These are phyloP conservation scores for Conticribra guillardii DNA, from an alignment of 108 stramenopile species.

Conservation along the genomic window DNA sequence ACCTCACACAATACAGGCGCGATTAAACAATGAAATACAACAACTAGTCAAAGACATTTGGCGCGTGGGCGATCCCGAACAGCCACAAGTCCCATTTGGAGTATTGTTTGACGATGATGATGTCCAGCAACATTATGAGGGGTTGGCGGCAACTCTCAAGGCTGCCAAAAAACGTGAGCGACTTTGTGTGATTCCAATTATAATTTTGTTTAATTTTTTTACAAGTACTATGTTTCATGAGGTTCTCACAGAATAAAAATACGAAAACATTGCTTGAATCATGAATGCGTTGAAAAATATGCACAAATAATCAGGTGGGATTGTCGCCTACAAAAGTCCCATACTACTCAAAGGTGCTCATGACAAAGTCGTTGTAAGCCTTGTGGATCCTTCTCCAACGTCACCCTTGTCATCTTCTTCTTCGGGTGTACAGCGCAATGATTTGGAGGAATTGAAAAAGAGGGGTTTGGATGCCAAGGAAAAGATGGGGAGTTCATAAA, in stretches of 20 bases:
- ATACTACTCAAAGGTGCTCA: conserved; percentile 78
- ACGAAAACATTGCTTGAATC: too few relatives aligned
- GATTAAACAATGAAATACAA: conserved; percentile 36
- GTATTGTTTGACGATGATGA: conserved; percentile 71
- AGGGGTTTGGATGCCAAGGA: conserved; percentile 27
- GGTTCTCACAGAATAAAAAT: too few relatives aligned
- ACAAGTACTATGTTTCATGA: too few relatives aligned
- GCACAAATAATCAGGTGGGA: conserved; percentile 29
- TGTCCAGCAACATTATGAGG: conserved; percentile 73
- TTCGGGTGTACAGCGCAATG: background rate
- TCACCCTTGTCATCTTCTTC: background rate
- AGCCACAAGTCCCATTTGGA: conserved; percentile 62
- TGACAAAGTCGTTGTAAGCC: conserved; percentile 67
- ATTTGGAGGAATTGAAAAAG: conserved; percentile 32
- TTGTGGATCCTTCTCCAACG: conserved; percentile 33
- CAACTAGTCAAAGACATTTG: conserved; percentile 45
- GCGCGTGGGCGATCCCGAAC: conserved; percentile 43
- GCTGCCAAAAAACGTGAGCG: conserved; percentile 67
- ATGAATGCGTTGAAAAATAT: background rate
- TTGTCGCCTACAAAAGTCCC: conserved; percentile 70
- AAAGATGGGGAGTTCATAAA: conserved; percentile 18
- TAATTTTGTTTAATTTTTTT: too few relatives aligned
- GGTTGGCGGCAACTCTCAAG: conserved; percentile 70
- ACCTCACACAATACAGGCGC: conserved; percentile 2
- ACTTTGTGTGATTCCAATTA: background rate